Evolutionary conservation across 2,329 filamentous ascomycete genomes (phyloP).

Genomic region (Pezicula neosporulosa): DNA sequence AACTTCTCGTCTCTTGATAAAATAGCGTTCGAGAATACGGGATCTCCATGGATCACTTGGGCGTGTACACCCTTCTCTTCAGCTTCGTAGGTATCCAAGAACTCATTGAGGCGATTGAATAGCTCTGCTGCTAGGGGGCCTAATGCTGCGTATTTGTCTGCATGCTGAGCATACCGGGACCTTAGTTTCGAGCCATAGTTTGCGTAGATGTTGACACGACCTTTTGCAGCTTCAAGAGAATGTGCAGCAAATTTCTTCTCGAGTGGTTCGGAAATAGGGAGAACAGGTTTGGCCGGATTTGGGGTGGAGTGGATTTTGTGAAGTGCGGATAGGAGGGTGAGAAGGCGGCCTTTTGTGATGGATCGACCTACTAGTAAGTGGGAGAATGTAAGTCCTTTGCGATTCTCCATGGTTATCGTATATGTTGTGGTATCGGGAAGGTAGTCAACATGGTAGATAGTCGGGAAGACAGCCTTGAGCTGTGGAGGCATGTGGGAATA

Average conservation of each 20-base stretch:
- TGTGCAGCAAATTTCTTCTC: constrained; percentile 20
- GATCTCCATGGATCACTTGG: constrained; percentile 27
- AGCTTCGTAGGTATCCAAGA: constrained; percentile 28
- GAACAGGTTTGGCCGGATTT: constrained; percentile 12
- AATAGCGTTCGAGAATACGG: constrained; percentile 29
- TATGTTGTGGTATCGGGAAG: constrained; percentile 23
- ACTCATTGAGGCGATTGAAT: constrained; percentile 22
- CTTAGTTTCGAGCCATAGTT: constrained; percentile 24
- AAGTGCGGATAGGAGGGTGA: constrained; percentile 20
- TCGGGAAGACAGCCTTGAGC: constrained; percentile 19
- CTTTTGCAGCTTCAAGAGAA: constrained; percentile 13
- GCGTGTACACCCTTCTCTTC: constrained; percentile 23
- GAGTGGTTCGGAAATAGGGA: constrained; percentile 20
- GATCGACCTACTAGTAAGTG: constrained; percentile 28
- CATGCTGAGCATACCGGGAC: constrained; percentile 17
- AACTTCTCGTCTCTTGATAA: constrained; percentile 21
- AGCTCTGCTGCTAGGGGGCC: constrained; percentile 21
- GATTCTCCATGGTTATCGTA: constrained; percentile 27
- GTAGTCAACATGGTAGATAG: constrained; percentile 24
- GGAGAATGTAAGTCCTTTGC: constrained; percentile 24
- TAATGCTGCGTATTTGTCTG: constrained; percentile 20
- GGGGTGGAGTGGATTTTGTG: constrained; percentile 21
- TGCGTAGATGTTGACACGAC: constrained; percentile 24
- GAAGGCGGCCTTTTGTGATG: constrained; percentile 26
- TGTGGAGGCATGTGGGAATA: constrained; percentile 27